These are phyloP conservation scores for Phalaenopsis hybrid DNA, from an alignment of 116 monocot species.

Conservation along the genomic window DNA sequence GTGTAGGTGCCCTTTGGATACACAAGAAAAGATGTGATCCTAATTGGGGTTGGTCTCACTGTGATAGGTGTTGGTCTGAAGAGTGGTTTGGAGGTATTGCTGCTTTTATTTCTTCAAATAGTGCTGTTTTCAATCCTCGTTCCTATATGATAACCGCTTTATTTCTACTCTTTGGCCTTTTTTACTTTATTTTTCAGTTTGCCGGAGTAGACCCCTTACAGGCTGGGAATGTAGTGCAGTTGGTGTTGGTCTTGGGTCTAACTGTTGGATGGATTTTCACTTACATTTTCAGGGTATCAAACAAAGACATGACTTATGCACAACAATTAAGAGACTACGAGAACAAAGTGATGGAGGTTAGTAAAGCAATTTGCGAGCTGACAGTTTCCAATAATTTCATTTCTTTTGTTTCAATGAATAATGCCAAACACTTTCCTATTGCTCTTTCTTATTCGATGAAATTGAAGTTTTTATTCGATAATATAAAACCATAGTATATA, in stretches of 20 bases:
- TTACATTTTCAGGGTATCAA: slow-evolving; percentile 90
- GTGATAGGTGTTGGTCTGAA: slow-evolving; percentile 64
- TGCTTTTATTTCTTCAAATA: not conserved
- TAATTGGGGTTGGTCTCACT: slow-evolving; percentile 86
- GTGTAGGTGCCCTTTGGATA: slow-evolving; percentile 79
- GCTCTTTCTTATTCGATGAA: too few species aligned
- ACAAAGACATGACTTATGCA: slow-evolving; percentile 98
- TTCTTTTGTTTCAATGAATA: too few species aligned
- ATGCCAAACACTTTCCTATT: too few species aligned
- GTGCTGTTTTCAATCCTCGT: not conserved
- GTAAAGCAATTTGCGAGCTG: not conserved
- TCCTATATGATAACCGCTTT: not conserved
- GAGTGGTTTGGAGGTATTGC: slow-evolving; percentile 79
- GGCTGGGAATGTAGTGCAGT: slow-evolving; percentile 89
- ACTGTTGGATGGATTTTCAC: slow-evolving; percentile 95
- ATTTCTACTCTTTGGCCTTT: not conserved
- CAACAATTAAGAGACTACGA: slow-evolving; percentile 88
- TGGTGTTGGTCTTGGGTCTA: slow-evolving; percentile 79
- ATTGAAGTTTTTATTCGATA: too few species aligned
- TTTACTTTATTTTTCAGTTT: slow-evolving; percentile 37
- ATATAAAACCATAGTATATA: too few species aligned
- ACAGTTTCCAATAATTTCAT: not conserved
- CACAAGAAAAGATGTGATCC: slow-evolving; percentile 84
- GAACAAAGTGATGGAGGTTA: slow-evolving; percentile 93
- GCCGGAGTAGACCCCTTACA: slow-evolving; percentile 79